These are phyloP conservation scores for Skeletonema tropicum DNA, from an alignment of 108 stramenopile genomes.

Conservation along the genomic window DNA sequence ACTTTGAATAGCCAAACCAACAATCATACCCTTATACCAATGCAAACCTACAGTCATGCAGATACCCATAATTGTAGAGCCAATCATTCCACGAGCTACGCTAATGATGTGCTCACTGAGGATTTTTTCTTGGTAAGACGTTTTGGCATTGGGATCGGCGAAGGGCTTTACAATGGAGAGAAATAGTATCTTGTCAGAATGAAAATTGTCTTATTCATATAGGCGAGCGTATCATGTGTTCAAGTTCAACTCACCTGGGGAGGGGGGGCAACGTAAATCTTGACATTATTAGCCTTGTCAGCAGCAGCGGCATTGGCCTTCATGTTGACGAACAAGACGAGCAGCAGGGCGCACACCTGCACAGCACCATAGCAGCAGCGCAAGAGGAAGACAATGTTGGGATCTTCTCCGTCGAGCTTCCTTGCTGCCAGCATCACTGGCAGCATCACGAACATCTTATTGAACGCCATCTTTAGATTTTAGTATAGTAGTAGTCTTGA, in stretches of 20 bases:
- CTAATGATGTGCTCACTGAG: constrained; percentile 56
- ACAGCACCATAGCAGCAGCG: constrained; percentile 75
- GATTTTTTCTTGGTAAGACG: constrained; percentile 70
- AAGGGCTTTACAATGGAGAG: constrained; percentile 59
- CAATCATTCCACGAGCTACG: constrained; percentile 61
- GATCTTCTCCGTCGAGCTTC: constrained; percentile 87
- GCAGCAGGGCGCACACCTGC: constrained; percentile 58
- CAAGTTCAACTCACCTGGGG: constrained; percentile 62
- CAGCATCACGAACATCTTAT: constrained; percentile 86
- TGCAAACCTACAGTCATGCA: constrained; percentile 85
- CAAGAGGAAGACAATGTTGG: constrained; percentile 69
- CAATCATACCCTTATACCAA: constrained; percentile 87
- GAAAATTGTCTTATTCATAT: no score
- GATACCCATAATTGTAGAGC: constrained; percentile 79
- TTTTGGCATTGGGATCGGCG: constrained; percentile 78
- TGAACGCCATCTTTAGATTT: constrained; percentile 49
- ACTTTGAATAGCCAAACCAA: constrained; percentile 86
- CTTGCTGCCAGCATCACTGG: constrained; percentile 89
- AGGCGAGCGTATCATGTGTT: background rate
- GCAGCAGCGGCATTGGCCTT: constrained; percentile 50
- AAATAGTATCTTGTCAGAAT: no score
- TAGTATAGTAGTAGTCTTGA: no score
- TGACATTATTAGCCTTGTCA: constrained; percentile 36
- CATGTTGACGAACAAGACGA: constrained; percentile 68
- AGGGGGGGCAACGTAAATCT: constrained; percentile 79